Evolutionary conservation across 768 basidiomycete genomes (phyloP).

Genomic region (Mycena epipterygia): DNA sequence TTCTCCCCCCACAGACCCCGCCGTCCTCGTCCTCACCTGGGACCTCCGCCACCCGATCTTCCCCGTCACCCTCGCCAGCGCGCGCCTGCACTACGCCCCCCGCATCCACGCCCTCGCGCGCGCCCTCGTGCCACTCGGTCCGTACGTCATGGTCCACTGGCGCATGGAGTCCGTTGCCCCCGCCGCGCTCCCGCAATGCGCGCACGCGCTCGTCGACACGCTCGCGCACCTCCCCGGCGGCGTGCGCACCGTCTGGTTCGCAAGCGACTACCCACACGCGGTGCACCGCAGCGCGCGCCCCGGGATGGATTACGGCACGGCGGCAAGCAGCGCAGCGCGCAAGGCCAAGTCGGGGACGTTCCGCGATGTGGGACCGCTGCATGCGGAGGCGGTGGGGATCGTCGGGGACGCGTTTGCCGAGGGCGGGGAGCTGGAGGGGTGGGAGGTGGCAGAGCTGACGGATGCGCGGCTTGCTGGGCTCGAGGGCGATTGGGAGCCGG

Average conservation of each 20-base stretch:
- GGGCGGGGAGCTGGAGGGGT: slow-evolving; percentile 53
- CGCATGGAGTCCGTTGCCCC: slow-evolving; percentile 65
- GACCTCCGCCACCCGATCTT: slow-evolving; percentile 65
- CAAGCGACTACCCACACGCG: slow-evolving; percentile 65
- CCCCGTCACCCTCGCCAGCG: slow-evolving; percentile 32
- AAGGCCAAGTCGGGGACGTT: slow-evolving; percentile 61
- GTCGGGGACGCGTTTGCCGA: slow-evolving; percentile 59
- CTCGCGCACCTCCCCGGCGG: slow-evolving; percentile 51
- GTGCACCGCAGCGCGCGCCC: slow-evolving; percentile 28
- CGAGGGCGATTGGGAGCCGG: slow-evolving; percentile 39
- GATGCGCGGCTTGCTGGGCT: slow-evolving; percentile 43
- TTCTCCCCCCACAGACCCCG: slow-evolving; percentile 37
- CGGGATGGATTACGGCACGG: slow-evolving; percentile 3
- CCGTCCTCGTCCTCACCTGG: slow-evolving; percentile 68
- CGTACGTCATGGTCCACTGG: slow-evolving; percentile 70
- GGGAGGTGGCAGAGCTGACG: slow-evolving; percentile 59
- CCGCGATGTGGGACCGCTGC: slow-evolving; percentile 53
- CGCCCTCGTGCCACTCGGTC: slow-evolving; percentile 49
- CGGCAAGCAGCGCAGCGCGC: not conserved
- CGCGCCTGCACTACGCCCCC: slow-evolving; percentile 58
- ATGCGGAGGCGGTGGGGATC: slow-evolving; percentile 60
- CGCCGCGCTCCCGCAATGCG: slow-evolving; percentile 60
- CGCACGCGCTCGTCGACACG: slow-evolving; percentile 60
- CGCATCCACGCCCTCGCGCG: slow-evolving; percentile 57
- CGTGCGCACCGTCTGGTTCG: slow-evolving; percentile 65